Evolutionary conservation across 164 flowering plant genomes (phyloP), one percentile per base, ranked within the genome.

Genomic region (Tetracentron sinense): DNA sequence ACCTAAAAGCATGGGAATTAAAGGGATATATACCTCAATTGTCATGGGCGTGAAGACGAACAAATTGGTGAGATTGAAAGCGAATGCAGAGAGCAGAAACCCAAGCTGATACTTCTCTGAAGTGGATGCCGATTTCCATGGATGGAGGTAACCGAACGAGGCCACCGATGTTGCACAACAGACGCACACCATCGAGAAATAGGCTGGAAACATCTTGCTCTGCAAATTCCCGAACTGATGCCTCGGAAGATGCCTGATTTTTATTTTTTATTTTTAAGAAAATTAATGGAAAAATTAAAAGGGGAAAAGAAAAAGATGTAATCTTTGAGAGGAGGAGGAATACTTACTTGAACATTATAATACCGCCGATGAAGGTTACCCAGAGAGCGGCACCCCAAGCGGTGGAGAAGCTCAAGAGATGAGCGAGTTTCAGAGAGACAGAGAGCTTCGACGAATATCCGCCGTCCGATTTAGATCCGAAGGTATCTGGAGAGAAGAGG

Each of bases 301-400:
- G 8, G 4, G 27, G 29, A 1, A 38, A 15, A 22, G 8, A 7
- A 29, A 14, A 17, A 17, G 14, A 47, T 17, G 25, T 20, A 10
- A 16, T 1, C 2, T 54, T 27, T 22, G 25, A 8, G 6, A 16
- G 63, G 42, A 26, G 54, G n/a, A n/a, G n/a, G n/a, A 29, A 53
- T 23, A 33, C 19, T n/a, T 80, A 94, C 99, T 91, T 94, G 90
- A 89, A 91, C 99, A 94, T 94, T 81, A 94, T 94, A 83, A 94
- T 91, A 64, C 96, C 97, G 62, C 99, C 99, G 75, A 91, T 87
- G 85, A 91, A 94, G 65, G 99, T 94, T 72, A 87, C 96, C 99
- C 97, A 91, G 20, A 91, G 86, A 64, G 96, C 92, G 1, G 93
- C 84, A n/a, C 97, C 99, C 76, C 78, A 89, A 26, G 96, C 83